Percentiles rank a stretch among this genome's conserved stretches.
phyloP scores from a whole-genome alignment of 495 filamentous ascomycete genomes.

The Aspergillus egyptiacus region DNA sequence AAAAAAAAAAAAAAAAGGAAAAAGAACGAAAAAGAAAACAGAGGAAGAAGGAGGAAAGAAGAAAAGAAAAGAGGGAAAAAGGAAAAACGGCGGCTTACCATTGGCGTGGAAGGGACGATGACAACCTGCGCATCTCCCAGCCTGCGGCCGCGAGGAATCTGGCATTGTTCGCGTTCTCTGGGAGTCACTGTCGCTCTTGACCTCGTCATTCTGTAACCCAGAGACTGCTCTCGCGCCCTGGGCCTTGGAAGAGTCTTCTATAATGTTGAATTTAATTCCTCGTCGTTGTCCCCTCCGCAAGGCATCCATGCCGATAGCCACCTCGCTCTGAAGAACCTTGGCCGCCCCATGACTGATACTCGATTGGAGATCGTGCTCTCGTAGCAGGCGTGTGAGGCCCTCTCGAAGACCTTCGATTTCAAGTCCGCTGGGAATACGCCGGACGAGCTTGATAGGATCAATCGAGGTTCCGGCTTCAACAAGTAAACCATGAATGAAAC shows the following conservation, averaged over 20 bases:
- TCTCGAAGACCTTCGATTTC: conserved; percentile 85
- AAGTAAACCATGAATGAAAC: conserved; percentile 85
- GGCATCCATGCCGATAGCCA: conserved; percentile 71
- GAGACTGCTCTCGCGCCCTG: conserved; percentile 5
- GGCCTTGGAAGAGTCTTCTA: conserved; percentile 26
- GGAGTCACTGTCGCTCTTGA: conserved; percentile 14
- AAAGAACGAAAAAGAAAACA: too few species aligned
- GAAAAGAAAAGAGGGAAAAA: neutral
- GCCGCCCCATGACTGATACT: conserved; percentile 88
- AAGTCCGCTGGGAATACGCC: conserved; percentile 83
- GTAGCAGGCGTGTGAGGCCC: conserved; percentile 76
- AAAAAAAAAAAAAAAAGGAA: neutral
- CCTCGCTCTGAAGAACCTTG: conserved; percentile 77
- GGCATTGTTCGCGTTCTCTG: conserved; percentile 16
- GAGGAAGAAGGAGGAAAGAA: too few species aligned
- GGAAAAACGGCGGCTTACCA: conserved; percentile 31
- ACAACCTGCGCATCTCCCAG: conserved; percentile 54
- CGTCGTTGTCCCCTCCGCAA: conserved; percentile 69
- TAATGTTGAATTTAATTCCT: conserved; percentile 83
- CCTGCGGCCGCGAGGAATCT: conserved; percentile 9
- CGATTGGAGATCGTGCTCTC: conserved; percentile 88
- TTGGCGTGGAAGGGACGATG: conserved; percentile 49
- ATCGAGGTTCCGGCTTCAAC: conserved; percentile 92
- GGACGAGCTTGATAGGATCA: conserved; percentile 80
- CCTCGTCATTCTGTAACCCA: conserved; percentile 3